Percentiles rank a stretch among this genome's conserved stretches.
These are phyloP conservation scores for Eucalyptus cloeziana DNA, from an alignment of 345 rosid genomes.

Conservation along the genomic window DNA sequence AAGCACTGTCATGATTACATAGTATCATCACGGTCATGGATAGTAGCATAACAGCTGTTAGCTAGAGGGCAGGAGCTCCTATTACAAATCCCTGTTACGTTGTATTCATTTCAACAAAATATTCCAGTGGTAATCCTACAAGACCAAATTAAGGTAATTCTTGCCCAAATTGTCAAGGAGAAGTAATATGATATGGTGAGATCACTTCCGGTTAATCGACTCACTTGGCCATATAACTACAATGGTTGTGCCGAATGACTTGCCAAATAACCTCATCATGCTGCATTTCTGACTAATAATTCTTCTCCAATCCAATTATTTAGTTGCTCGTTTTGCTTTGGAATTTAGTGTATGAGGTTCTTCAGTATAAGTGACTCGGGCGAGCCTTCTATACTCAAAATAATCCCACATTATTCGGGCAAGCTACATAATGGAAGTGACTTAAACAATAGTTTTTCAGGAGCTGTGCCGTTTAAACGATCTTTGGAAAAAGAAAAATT, in stretches of 20 bases:
- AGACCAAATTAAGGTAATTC: not conserved
- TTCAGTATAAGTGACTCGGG: not conserved
- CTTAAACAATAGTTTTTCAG: too few relatives aligned
- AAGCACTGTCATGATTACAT: not conserved
- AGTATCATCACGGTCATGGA: slow-evolving; percentile 68
- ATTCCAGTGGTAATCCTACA: slow-evolving; percentile 68
- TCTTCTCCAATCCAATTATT: not conserved
- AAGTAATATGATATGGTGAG: not conserved
- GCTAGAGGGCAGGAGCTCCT: slow-evolving; percentile 95
- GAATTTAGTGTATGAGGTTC: not conserved
- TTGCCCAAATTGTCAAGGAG: not conserved
- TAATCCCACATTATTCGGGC: too few relatives aligned
- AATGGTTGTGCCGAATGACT: slow-evolving; percentile 86
- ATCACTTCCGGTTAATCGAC: not conserved
- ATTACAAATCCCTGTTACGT: slow-evolving; percentile 77
- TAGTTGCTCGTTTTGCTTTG: not conserved
- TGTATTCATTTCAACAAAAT: slow-evolving; percentile 89
- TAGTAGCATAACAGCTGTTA: slow-evolving; percentile 82
- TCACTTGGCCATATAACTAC: slow-evolving; percentile 96
- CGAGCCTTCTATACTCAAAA: too few relatives aligned
- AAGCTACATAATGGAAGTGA: too few relatives aligned
- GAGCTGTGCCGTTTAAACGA: too few relatives aligned
- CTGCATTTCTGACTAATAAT: slow-evolving; percentile 41
- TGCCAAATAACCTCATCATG: slow-evolving; percentile 96
- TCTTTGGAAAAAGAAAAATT: too few relatives aligned